Conservation (phyloP, 768 basidiomycete genomes). For the Hericium erinaceus region DNA sequence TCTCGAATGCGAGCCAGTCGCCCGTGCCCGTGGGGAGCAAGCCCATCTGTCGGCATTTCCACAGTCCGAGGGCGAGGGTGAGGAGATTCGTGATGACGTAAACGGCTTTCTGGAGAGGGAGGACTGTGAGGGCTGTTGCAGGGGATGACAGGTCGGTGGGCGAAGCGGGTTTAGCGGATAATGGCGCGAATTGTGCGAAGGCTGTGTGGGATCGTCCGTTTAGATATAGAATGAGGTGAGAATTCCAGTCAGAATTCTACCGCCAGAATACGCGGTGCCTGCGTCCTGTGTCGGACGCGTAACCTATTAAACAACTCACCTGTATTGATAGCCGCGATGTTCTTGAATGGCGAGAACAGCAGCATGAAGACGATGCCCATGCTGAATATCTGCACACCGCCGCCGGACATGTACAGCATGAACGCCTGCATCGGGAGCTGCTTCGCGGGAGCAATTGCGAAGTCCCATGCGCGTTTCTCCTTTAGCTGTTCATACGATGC, state of each 20-base stretch:
- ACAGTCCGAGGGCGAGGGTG: constrained; percentile 78
- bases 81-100: constrained; percentile 67
- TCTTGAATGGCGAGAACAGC: constrained; percentile 78
- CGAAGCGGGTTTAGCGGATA: constrained; percentile 12
- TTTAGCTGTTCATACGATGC: constrained; percentile 60
- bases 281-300: too few relatives aligned
- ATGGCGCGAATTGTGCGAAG: constrained; percentile 67
- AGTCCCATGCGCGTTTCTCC: constrained; percentile 76
- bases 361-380: constrained; percentile 96
- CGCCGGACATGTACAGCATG: constrained; percentile 98
- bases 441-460: constrained; percentile 79
- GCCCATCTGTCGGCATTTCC: constrained; percentile 92
- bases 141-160: constrained; percentile 30
- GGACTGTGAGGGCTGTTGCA: constrained; percentile 35
- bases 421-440: constrained; percentile 93
- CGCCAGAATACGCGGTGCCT: too few relatives aligned
- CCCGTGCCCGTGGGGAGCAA: constrained; percentile 83
- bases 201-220: constrained; percentile 28
- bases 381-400: constrained; percentile 93
- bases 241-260: not conserved
- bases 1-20: constrained; percentile 94
- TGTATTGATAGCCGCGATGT: constrained; percentile 66
- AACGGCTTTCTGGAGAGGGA: constrained; percentile 61
- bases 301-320: constrained; percentile 30
- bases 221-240: too few relatives aligned